Percentiles rank a stretch among this genome's conserved stretches.
These are phyloP conservation scores for Blastocystis sp. DNA, from an alignment of 352 stramenopile species.

Conservation along the genomic window DNA sequence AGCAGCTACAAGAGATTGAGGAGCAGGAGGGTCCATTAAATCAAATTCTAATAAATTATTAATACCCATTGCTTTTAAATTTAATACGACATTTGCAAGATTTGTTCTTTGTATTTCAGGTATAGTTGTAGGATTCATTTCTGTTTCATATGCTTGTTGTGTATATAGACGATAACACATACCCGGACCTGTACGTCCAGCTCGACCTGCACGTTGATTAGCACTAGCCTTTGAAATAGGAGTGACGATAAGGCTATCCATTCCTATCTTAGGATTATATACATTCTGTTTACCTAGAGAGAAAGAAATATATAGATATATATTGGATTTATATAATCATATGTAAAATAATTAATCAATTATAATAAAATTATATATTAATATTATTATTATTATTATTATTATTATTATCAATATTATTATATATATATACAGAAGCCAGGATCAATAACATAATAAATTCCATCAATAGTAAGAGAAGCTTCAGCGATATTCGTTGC, in stretches of 20 bases:
- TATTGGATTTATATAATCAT: no score
- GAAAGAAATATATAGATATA: no score
- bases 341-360: no score
- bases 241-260: slow-evolving; percentile 94
- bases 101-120: slow-evolving; percentile 97
- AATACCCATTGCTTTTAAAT: slow-evolving; percentile 98
- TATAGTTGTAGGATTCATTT: slow-evolving; percentile 86
- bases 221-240: slow-evolving; percentile 90
- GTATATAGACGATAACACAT: slow-evolving; percentile 99
- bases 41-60: slow-evolving; percentile 96
- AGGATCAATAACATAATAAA: slow-evolving; percentile 73
- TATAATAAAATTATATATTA: neutral
- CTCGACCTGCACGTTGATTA: slow-evolving; percentile 80
- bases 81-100: slow-evolving; percentile 84
- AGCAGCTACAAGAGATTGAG: slow-evolving; percentile 80
- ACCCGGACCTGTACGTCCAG: slow-evolving; percentile 83
- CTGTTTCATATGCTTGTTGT: slow-evolving; percentile 78
- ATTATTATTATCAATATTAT: no score
- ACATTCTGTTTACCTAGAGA: slow-evolving; percentile 94
- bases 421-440: no score
- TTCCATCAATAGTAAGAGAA: slow-evolving; percentile 94
- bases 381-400: slow-evolving; percentile 20
- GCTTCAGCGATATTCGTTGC: slow-evolving; percentile 99
- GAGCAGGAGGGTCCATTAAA: slow-evolving; percentile 93
- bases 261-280: slow-evolving; percentile 93